phyloP scores from a whole-genome alignment of 805 yeast genomes.

The Lachancea sp. region DNA sequence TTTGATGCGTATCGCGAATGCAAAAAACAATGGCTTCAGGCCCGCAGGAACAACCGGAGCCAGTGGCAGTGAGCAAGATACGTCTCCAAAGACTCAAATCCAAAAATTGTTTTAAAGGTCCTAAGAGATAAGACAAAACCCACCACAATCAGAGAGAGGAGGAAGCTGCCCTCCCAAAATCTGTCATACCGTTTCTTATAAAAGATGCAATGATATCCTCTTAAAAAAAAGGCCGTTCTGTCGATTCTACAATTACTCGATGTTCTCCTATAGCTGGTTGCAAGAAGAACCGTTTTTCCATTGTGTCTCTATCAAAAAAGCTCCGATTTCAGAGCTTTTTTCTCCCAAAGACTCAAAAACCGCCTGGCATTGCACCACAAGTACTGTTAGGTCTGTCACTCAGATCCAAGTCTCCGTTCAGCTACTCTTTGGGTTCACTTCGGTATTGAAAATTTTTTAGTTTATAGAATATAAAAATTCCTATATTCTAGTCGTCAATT shows the following conservation, averaged over 20 bases:
- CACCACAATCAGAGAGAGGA: no score
- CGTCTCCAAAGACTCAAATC: no score
- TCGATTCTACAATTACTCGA: no score
- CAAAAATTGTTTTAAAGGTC: no score
- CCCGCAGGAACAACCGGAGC: conserved; percentile 33
- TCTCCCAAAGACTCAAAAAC: not conserved
- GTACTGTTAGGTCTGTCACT: no score
- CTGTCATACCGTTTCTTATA: no score
- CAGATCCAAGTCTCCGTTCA: not conserved
- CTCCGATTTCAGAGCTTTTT: not conserved
- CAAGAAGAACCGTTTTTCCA: not conserved
- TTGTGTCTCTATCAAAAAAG: not conserved
- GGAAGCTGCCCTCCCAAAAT: no score
- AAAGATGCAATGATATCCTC: no score
- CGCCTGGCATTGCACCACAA: not conserved
- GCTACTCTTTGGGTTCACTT: not conserved
- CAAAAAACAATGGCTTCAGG: conserved; percentile 61
- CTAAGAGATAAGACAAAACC: no score
- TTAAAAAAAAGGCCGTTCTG: no score
- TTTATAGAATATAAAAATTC: not conserved
- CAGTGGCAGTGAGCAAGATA: conserved; percentile 21
- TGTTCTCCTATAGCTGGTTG: not conserved
- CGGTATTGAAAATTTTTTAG: not conserved
- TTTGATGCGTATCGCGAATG: conserved; percentile 93
- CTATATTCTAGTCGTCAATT: not conserved